Base-by-base conservation (phyloP, 208 protist species). In the Wallacemonas sp. region DNA sequence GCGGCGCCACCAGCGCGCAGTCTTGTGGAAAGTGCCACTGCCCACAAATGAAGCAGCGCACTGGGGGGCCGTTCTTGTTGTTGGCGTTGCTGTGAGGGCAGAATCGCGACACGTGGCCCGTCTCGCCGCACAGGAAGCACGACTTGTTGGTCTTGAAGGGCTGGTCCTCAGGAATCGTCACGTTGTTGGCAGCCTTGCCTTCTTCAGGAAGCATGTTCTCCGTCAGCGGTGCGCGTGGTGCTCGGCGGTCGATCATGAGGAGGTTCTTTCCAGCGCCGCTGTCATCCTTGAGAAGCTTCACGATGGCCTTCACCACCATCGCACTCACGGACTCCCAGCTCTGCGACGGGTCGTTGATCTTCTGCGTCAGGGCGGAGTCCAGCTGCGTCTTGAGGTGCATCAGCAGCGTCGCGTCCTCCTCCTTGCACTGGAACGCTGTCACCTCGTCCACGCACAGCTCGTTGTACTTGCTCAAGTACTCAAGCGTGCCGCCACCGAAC, bases 11-110 rank as follows among this genome's bases (percentile, higher is more conserved):
- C 0, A 91, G 41, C 14, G 72, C 60, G 69, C 90, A 96, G 54
- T 93, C 84, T 30, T 83, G 77, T 2, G 90, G 90, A 68, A 80
- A 90, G 69, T 96, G 90, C 90, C 90, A 96, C 65, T 85, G 75
- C 0, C 91, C 91, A 32, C 91, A 96, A 49, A 96, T 85, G 44
- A 96, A 96, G 67, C 91, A 96, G 21, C 86, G 83, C 27, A 81
- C 74, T 27, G 69, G 74, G 6, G 91, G 87, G 6, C 86, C 88
- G n/a, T 77, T 76, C 43, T 87, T 86, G 61, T 65, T 65, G 46
- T 79, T 49, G 9, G 67, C 65, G 17, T 38, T 60, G 61, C 73
- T 84, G 64, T 86, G 80, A 14, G 91, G 86, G 58, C 91, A 96
- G 67, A 82, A 81, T n/a, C 83, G 80, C 6, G 80, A 81, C 6